These are phyloP conservation scores for Tagetes erecta DNA, from an alignment of 129 eudicot species.

Conservation along the genomic window DNA sequence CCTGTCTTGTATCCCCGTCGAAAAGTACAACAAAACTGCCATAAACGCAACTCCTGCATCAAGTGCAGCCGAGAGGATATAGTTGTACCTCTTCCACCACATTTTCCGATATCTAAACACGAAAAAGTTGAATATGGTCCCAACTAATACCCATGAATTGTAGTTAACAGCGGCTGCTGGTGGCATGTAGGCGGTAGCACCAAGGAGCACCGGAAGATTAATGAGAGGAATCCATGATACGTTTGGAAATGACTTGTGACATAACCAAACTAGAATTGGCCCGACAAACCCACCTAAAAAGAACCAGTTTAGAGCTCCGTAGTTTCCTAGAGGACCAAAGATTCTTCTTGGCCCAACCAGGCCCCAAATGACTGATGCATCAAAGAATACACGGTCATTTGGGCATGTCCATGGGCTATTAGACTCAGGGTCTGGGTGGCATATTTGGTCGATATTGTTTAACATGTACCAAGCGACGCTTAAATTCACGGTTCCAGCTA, in stretches of 20 bases:
- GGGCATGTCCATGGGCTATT: constrained; percentile 85
- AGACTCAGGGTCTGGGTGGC: constrained; percentile 44
- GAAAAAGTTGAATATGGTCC: constrained; percentile 72
- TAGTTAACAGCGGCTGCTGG: constrained; percentile 80
- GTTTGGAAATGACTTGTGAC: constrained; percentile 57
- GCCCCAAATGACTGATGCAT: constrained; percentile 95
- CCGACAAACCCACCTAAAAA: constrained; percentile 63
- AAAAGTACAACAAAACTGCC: constrained; percentile 67
- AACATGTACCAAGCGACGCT: constrained; percentile 87
- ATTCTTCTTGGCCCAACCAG: constrained; percentile 74
- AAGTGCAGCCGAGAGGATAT: constrained; percentile 78
- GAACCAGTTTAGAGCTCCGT: constrained; percentile 67
- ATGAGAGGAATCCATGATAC: constrained; percentile 67
- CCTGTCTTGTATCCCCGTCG: constrained; percentile 41
- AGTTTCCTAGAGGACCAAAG: constrained; percentile 68
- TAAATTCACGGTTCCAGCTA: constrained; percentile 80
- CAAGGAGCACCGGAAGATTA: constrained; percentile 77
- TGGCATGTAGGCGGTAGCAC: constrained; percentile 79
- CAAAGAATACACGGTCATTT: constrained; percentile 59
- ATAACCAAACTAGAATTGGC: constrained; percentile 58
- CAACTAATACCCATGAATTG: constrained; percentile 70
- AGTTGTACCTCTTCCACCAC: constrained; percentile 94
- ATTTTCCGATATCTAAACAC: constrained; percentile 60
- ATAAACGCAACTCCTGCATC: constrained; percentile 92
- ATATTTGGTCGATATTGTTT: constrained; percentile 45